These are phyloP conservation scores for Rhynchosporium secalis DNA, from an alignment of 2,329 filamentous ascomycete genomes.

Conservation along the genomic window DNA sequence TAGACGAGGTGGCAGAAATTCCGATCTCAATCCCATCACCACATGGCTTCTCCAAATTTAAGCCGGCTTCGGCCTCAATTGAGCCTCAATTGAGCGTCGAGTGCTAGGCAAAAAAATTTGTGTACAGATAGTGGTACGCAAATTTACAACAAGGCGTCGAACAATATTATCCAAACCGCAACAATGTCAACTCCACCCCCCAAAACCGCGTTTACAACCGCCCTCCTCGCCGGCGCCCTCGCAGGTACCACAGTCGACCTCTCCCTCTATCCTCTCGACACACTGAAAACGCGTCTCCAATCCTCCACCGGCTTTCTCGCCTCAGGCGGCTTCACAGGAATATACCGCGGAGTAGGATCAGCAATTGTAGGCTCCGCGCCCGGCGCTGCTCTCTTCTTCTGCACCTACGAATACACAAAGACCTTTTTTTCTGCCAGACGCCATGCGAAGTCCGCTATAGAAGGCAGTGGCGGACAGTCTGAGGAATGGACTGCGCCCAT, in stretches of 20 bases:
- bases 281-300: constrained; percentile 96
- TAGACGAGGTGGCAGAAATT: constrained; percentile 19
- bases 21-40: constrained; percentile 14
- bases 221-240: constrained; percentile 78
- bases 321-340: constrained; percentile 83
- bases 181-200: constrained; percentile 17
- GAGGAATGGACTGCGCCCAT: constrained; percentile 40
- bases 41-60: constrained; percentile 25
- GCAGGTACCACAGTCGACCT: constrained; percentile 96
- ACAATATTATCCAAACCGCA: not conserved
- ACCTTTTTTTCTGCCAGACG: constrained; percentile 44
- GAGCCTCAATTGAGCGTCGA: constrained; percentile 17
- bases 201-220: constrained; percentile 52
- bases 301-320: constrained; percentile 75
- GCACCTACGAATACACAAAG: constrained; percentile 83
- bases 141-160: not conserved
- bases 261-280: constrained; percentile 96
- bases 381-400: constrained; percentile 95
- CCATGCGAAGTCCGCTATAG: constrained; percentile 30
- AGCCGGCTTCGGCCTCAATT: constrained; percentile 31
- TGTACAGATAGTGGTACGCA: not conserved
- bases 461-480: constrained; percentile 20
- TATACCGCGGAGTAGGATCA: constrained; percentile 89
- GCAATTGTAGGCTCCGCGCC: constrained; percentile 90
- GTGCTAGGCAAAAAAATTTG: not conserved